Base-by-base conservation (phyloP, 768 basidiomycete genomes). In the Tephrocybe rancida region DNA sequence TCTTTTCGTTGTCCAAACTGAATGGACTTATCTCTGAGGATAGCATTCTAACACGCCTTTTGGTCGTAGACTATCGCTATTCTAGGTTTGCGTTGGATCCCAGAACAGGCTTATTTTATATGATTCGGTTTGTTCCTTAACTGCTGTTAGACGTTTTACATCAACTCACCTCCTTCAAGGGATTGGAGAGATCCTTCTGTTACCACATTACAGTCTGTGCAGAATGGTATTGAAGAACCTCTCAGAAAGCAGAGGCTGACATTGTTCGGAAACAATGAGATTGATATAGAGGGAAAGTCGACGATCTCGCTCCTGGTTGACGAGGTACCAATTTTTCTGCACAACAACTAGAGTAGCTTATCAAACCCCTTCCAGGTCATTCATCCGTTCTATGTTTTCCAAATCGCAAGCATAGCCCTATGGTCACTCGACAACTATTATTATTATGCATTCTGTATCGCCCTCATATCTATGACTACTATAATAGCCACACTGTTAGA, bases 371-470 rank as follows among this genome's bases (percentile, higher is more conserved):
- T 29, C 32, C 51, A 77, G 93, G 84, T 97, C 41, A 88, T 98
- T 34, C 96, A 98, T 66, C 97, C 97, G 0, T 98, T 98, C 71
- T 98, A 98, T 66, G 88, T 99, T 50, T 99, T 99, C 66, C 97
- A 99, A 79, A 87, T 98, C 59, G 93, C 93, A 45, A 97, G 94
- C 59, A 90, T 98, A 60, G 74, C 91, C 34, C 73, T 99, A 5
- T 99, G 97, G 97, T 89, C 90, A 1, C 63, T 98, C 48, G 97
- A 99, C 59, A 83, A 98, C 67, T 99, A 98, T 65, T 94, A 88
- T 61, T 98, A 98, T 64, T 98, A 98, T 68, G 96, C 95, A 10
- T 96, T 95, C 61, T 97, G 95, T 62, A 99, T 98, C 61, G 92
- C 86, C 25, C 74, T 97, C 37, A 98, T 99, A 63, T 95, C 92